Conservation (phyloP, 441 rosid species). For the Populus hybrid region DNA sequence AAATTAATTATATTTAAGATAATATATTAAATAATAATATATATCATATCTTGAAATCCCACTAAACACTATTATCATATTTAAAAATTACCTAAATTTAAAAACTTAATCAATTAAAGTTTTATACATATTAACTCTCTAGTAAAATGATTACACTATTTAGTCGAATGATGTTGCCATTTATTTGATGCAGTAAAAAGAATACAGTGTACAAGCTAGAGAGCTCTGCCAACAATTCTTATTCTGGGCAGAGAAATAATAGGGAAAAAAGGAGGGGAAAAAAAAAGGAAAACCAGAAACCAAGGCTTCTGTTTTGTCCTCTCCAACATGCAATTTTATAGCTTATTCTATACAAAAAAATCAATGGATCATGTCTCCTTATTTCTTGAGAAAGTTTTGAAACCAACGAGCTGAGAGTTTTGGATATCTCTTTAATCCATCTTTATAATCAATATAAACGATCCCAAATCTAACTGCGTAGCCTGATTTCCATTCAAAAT, state of each 20-base stretch:
- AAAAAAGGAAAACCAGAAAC: not conserved
- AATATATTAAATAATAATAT: too few species aligned
- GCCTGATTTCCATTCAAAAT: constrained; percentile 23
- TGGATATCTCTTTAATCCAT: constrained; percentile 21
- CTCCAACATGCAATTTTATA: too few species aligned
- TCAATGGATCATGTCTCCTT: not conserved
- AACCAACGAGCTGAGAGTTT: constrained; percentile 26
- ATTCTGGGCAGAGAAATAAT: not conserved
- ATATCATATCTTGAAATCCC: too few species aligned
- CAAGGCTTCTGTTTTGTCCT: not conserved
- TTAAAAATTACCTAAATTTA: too few species aligned
- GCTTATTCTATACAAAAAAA: not conserved
- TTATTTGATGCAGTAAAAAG: not conserved
- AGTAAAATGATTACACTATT: not conserved
- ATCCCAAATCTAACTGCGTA: constrained; percentile 21
- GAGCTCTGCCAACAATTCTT: not conserved
- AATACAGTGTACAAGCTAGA: not conserved
- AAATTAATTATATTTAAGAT: too few species aligned
- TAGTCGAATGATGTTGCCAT: not conserved
- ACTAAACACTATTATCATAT: accelerated
- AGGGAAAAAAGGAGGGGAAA: too few species aligned
- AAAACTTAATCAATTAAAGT: not conserved
- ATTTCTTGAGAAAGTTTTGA: constrained; percentile 10
- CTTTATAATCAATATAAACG: constrained; percentile 16
- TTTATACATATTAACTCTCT: not conserved